Evolutionary conservation across 192 early-diverging fungal genomes (phyloP), one percentile per base, ranked within the genome.

Genomic region (Coemansia sp.): DNA sequence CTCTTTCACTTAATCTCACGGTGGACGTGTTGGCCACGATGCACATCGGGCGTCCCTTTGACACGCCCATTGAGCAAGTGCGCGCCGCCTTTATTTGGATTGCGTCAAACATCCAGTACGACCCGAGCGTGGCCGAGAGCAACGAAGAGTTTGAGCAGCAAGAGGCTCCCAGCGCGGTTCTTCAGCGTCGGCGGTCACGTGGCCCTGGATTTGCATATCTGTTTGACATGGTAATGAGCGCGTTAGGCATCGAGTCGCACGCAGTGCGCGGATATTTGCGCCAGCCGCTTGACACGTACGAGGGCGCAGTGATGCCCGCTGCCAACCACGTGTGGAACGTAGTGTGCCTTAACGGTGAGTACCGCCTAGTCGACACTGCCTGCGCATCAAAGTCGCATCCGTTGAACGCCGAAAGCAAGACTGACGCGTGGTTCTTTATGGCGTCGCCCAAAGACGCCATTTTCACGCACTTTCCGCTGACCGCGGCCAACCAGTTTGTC

Each of bases 31-130:
- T 89, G 26, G 80, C 84, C 4, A 80, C 80, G 19, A 83, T 83
- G 74, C 84, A 83, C 38, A 63, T 89, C 9, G 80, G 79, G 3
- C 79, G 87, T 27, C 87, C 87, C 1, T 89, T 87, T 41, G 76
- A 75, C 35, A 77, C 68, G 11, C 78, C 81, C 1, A 40, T 84
- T 1, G 79, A 81, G 43, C 83, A 82, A 21, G 62, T 82, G n/a
- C 80, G 87, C 4, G 81, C 80, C 10, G 72, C 83, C 15, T 89
- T 87, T 70, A 66, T 77, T 5, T 89, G 87, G 87, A 76, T 89
- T 7, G 80, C 81, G 27, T 79, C 80, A 30, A 89, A 89, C 53
- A 83, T 89, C 35, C 56, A 63, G 46, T 80, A 70, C 37, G 78
- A 80, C 46, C 43, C 57, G 11, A 71, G 66, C 29, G 29, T 39